Evolutionary conservation across 352 stramenopile genomes (phyloP).

Genomic region (Globisporangium alternatum): DNA sequence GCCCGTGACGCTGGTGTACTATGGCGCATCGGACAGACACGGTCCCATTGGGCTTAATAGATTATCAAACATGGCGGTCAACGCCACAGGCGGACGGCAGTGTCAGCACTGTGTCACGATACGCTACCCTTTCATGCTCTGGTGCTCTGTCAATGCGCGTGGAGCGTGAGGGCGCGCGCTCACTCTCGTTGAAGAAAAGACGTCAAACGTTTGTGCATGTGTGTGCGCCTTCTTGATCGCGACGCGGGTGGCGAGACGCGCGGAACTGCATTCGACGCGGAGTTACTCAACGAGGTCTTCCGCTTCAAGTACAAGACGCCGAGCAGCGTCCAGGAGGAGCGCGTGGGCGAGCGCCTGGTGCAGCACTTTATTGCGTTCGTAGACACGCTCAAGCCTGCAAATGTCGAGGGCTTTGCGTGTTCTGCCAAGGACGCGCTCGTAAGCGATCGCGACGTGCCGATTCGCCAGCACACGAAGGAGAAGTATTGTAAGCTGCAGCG

Average conservation of each 20-base stretch:
- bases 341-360: conserved; percentile 19
- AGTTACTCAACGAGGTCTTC: conserved; percentile 31
- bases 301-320: conserved; percentile 39
- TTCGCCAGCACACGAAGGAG: conserved; percentile 18
- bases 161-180: neutral
- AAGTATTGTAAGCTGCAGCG: conserved; percentile 16
- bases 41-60: too few species aligned
- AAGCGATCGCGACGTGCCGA: conserved; percentile 1
- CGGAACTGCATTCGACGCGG: neutral
- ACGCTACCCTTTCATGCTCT: neutral
- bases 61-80: neutral
- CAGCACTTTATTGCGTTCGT: conserved; percentile 21
- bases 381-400: conserved; percentile 4
- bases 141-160: neutral
- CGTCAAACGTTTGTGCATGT: neutral
- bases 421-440: conserved; percentile 14
- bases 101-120: neutral
- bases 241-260: neutral
- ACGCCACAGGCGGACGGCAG: neutral
- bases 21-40: too few species aligned
- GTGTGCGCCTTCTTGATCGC: neutral
- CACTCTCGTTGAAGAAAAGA: neutral
- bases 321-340: conserved; percentile 24
- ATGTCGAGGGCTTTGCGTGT: conserved; percentile 15
- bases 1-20: too few species aligned